Conservation (phyloP, 495 filamentous ascomycete genomes). For the Aspergillus campestris region DNA sequence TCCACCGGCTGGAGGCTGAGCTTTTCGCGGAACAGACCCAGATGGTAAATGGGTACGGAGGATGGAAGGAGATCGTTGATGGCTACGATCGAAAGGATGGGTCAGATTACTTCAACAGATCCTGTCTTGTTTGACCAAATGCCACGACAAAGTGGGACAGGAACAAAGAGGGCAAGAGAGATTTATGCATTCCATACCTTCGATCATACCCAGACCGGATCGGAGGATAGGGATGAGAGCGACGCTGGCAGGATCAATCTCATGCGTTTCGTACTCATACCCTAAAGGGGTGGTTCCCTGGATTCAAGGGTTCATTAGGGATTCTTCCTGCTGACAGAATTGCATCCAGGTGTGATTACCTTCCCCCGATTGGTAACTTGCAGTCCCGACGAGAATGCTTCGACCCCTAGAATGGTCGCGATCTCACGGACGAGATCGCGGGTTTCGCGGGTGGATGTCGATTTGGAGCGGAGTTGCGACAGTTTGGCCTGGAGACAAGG, state of each 20-base stretch:
- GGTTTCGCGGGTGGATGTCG: slow-evolving; percentile 64
- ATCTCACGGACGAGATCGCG: slow-evolving; percentile 81
- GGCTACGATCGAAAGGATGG: slow-evolving; percentile 37
- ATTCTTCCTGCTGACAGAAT: neutral
- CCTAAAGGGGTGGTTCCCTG: slow-evolving; percentile 70
- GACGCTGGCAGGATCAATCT: slow-evolving; percentile 53
- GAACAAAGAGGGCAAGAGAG: neutral
- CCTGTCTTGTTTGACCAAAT: neutral
- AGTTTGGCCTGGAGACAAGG: slow-evolving; percentile 85
- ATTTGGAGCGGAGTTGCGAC: slow-evolving; percentile 70
- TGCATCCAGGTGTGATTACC: slow-evolving; percentile 8
- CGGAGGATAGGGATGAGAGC: slow-evolving; percentile 87
- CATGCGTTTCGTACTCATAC: slow-evolving; percentile 55
- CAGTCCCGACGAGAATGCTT: slow-evolving; percentile 67
- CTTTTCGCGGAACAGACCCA: slow-evolving; percentile 86
- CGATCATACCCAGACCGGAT: slow-evolving; percentile 83
- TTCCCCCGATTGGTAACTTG: slow-evolving; percentile 33
- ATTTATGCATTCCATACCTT: slow-evolving; percentile 54
- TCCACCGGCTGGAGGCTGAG: slow-evolving; percentile 81
- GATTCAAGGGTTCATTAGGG: neutral
- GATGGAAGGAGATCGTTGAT: slow-evolving; percentile 73
- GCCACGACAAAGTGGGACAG: neutral
- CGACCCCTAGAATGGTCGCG: slow-evolving; percentile 68
- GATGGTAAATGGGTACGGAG: slow-evolving; percentile 80
- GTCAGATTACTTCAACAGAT: slow-evolving; percentile 1